Evolutionary conservation across 2,329 filamentous ascomycete species (phyloP).

Genomic region (Fusarium brevicatenulatum): DNA sequence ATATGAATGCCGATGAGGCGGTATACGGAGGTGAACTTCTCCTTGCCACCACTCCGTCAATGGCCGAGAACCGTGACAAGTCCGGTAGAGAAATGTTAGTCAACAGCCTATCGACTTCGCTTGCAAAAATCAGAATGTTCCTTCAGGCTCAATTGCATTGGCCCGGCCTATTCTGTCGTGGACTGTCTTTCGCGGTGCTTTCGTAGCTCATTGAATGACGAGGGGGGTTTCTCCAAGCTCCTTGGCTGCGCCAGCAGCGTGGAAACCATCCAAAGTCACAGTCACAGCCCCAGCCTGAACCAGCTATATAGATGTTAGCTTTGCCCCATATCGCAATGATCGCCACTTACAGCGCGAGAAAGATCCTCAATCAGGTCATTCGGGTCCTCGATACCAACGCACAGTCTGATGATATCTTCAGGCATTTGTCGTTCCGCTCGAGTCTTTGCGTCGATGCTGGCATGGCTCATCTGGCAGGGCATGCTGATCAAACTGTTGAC

Average conservation of each 20-base stretch:
- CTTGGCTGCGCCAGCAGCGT: constrained; percentile 62
- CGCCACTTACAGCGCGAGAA: constrained; percentile 80
- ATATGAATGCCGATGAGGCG: constrained; percentile 1
- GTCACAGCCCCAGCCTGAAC: constrained; percentile 94
- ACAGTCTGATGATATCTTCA: constrained; percentile 94
- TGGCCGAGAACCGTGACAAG: neutral
- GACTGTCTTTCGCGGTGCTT: neutral
- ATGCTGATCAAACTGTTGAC: constrained; percentile 99
- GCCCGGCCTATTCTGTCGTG: neutral
- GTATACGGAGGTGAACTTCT: neutral
- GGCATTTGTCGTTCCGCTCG: constrained; percentile 89
- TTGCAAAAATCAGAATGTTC: constrained; percentile 31
- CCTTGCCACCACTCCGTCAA: neutral
- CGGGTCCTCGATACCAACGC: constrained; percentile 94
- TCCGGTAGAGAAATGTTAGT: constrained; percentile 10
- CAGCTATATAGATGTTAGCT: constrained; percentile 64
- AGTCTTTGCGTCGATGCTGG: constrained; percentile 96
- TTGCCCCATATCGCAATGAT: neutral
- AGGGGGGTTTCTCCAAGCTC: constrained; percentile 48
- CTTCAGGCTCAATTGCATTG: neutral
- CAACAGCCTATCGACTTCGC: constrained; percentile 24
- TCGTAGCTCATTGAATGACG: constrained; percentile 27
- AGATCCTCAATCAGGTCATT: constrained; percentile 94
- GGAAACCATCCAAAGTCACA: constrained; percentile 84
- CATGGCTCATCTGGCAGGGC: constrained; percentile 99